Evolutionary conservation across 202 grass and related monocot species (phyloP).

Genomic region (Setaria italica): DNA sequence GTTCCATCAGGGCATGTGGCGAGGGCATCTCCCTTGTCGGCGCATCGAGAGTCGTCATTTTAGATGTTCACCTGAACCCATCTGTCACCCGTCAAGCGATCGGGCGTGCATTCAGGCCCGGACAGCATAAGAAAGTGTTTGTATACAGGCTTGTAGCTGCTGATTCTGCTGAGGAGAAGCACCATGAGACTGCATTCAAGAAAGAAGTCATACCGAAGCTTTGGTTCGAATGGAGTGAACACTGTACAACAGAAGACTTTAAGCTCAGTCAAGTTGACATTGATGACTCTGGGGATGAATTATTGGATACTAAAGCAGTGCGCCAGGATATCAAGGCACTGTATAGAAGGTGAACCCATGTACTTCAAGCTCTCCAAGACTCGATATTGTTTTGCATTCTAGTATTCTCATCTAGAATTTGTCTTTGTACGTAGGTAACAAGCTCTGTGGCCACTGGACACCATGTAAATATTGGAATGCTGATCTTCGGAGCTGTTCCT

Average conservation of each 20-base stretch:
- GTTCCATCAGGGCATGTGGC: constrained; percentile 96
- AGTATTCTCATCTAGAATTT: background rate
- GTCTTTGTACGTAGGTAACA: constrained; percentile 42
- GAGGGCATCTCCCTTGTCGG: constrained; percentile 95
- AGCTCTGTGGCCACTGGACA: constrained; percentile 17
- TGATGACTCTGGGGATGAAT: constrained; percentile 63
- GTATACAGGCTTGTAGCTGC: constrained; percentile 89
- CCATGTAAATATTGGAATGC: constrained; percentile 45
- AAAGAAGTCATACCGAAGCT: constrained; percentile 92
- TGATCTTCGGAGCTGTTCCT: background rate
- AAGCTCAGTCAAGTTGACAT: constrained; percentile 65
- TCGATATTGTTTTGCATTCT: background rate
- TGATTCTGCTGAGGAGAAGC: constrained; percentile 68
- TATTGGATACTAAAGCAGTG: constrained; percentile 66
- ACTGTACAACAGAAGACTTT: constrained; percentile 64
- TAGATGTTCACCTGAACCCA: constrained; percentile 95
- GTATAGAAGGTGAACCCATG: constrained; percentile 72
- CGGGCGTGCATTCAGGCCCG: constrained; percentile 85
- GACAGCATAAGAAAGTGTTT: constrained; percentile 84
- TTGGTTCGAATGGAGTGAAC: constrained; percentile 97
- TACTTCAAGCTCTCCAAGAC: no score
- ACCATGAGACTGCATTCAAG: constrained; percentile 72
- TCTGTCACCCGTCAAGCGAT: constrained; percentile 98
- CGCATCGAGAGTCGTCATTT: constrained; percentile 82
- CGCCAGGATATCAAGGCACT: constrained; percentile 74